Evolutionary conservation across 2,329 filamentous ascomycete species (phyloP).

Genomic region (Nothophaeocryptopus gaeumannii): DNA sequence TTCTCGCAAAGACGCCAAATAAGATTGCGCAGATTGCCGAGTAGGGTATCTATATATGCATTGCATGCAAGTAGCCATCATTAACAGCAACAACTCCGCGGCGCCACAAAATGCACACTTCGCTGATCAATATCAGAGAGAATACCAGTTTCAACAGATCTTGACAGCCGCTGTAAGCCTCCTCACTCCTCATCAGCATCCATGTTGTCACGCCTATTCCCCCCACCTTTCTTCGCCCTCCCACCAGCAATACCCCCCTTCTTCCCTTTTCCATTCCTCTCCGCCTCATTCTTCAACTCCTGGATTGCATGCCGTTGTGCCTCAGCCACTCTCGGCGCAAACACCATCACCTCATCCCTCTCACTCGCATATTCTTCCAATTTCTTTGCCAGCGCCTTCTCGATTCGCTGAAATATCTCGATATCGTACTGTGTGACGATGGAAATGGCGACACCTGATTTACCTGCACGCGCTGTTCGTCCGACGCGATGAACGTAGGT

Average conservation of each 20-base stretch:
- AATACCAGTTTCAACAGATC: too few species aligned
- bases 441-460: conserved; percentile 75
- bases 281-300: conserved; percentile 77
- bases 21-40: too few species aligned
- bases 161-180: too few species aligned
- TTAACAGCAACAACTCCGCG: too few species aligned
- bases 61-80: too few species aligned
- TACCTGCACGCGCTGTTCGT: conserved; percentile 81
- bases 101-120: too few species aligned
- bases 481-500: conserved; percentile 90
- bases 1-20: too few species aligned
- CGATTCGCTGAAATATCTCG: conserved; percentile 76
- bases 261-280: conserved; percentile 60
- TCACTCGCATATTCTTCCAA: conserved; percentile 65
- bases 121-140: too few species aligned
- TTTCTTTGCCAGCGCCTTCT: conserved; percentile 76
- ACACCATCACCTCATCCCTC: conserved; percentile 82
- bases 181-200: conserved; percentile 68
- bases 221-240: conserved; percentile 55
- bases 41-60: too few species aligned
- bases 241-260: conserved; percentile 46
- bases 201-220: conserved; percentile 62
- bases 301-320: conserved; percentile 75
- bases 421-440: conserved; percentile 86
- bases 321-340: conserved; percentile 74